Evolutionary conservation across 2,329 filamentous ascomycete species (phyloP).

Genomic region (Geosmithia flava): DNA sequence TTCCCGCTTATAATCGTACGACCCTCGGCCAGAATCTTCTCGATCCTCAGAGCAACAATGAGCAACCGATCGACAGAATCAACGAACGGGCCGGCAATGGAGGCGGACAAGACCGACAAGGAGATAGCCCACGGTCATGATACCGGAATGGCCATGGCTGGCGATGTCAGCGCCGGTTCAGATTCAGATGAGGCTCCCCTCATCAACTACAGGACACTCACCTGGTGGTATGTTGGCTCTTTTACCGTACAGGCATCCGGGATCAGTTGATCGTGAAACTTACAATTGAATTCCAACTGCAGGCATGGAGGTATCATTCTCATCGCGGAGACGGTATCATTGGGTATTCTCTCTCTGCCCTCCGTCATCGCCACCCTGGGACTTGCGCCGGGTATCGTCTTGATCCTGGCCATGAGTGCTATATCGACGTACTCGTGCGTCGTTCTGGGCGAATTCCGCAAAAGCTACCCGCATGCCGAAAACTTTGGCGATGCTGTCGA

Average conservation of each 20-base stretch:
- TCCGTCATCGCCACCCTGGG: slow-evolving; percentile 62
- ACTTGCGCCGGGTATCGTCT: slow-evolving; percentile 58
- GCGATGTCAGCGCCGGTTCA: not conserved
- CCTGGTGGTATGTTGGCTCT: slow-evolving; percentile 19
- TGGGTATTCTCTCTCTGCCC: slow-evolving; percentile 58
- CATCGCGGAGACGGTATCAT: slow-evolving; percentile 30
- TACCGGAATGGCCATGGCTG: not conserved
- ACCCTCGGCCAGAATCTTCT: no score
- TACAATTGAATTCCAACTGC: fast-evolving
- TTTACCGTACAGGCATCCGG: not conserved
- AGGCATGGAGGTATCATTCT: slow-evolving; percentile 31
- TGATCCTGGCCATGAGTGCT: slow-evolving; percentile 54
- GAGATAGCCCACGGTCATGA: not conserved
- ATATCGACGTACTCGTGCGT: slow-evolving; percentile 53
- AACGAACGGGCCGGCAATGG: not conserved
- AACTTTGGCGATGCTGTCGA: slow-evolving; percentile 55
- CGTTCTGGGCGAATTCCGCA: slow-evolving; percentile 53
- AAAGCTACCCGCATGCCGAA: slow-evolving; percentile 54
- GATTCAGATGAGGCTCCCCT: not conserved
- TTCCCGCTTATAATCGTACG: not conserved
- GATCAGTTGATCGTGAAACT: not conserved
- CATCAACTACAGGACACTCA: slow-evolving; percentile 24
- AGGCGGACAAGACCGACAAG: not conserved
- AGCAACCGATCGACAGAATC: not conserved
- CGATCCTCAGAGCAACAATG: not conserved